Evolutionary conservation across 495 filamentous ascomycete species (phyloP).

Genomic region (Podospora fimiseda): DNA sequence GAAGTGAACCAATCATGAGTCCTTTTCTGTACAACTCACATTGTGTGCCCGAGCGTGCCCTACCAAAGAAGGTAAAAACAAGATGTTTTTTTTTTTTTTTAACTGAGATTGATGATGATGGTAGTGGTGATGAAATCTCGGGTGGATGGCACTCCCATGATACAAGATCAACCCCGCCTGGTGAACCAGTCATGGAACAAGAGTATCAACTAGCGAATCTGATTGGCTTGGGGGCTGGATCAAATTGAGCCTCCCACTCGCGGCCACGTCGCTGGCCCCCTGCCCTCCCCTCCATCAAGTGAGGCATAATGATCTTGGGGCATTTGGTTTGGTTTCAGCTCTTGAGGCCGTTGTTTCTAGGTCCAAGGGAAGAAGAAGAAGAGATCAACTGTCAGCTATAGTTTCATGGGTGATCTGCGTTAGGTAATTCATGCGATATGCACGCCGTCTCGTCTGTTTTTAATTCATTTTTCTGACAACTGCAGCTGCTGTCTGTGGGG

Average conservation of each 20-base stretch:
- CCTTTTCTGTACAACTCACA: too few species aligned
- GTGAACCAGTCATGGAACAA: not conserved
- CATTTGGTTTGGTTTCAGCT: too few species aligned
- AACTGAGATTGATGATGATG: not conserved
- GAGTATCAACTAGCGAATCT: not conserved
- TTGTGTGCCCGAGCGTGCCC: not conserved
- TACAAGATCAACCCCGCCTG: not conserved
- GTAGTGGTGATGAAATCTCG: not conserved
- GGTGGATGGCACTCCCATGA: not conserved
- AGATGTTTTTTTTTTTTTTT: not conserved
- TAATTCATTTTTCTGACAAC: too few species aligned
- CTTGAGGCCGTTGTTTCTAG: too few species aligned
- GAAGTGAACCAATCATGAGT: too few species aligned
- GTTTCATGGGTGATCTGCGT: too few species aligned
- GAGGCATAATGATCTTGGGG: too few species aligned
- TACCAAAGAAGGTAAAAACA: not conserved
- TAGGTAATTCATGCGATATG: too few species aligned
- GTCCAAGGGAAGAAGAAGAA: too few species aligned
- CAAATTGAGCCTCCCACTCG: not conserved
- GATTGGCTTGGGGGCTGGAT: not conserved
- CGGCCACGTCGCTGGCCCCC: not conserved
- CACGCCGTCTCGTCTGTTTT: too few species aligned
- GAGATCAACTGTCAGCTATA: too few species aligned
- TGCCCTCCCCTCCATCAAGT: not conserved
- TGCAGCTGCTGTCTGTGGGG: too few species aligned